Evolutionary conservation across 805 yeast genomes (phyloP), one percentile per base, ranked within the genome.

Genomic region (Saccharomycopsis fodiens): DNA sequence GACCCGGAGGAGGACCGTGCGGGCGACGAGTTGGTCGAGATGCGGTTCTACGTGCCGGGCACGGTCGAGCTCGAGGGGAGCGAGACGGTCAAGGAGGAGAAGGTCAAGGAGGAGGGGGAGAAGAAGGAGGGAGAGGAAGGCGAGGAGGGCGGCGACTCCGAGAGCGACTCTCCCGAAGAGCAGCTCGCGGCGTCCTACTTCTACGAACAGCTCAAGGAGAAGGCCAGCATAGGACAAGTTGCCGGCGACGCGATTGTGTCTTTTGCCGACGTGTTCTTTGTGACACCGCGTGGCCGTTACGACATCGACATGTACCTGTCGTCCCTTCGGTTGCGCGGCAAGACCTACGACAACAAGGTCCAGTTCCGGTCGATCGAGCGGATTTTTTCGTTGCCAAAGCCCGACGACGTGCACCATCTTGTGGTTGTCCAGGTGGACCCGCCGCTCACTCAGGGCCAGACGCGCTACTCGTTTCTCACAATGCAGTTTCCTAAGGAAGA

Each of bases 231-330:
- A 59, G 97, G 97, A 15, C 91, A 82, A 63, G 91, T 82, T 41
- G 81, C 95, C 1, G 97, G 97, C 34, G 95, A 89, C 54, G 93
- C 96, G 6, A 83, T 93, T 61, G 96, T 87, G 3, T 84, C 97
- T 4, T 89, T 91, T 67, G 77, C 84, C 42, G 97, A 91, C 57
- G 79, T 89, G 3, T 72, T 91, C 60, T 87, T 93, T 72, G 77
- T 93, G 48, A 93, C 97, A 1, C 98, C 98, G 57, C 82, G 98
- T 74, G 98, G 98, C 54, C 91, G 98, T 64, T 93, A 89, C 63
- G 97, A 93, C 63, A 84, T 93, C 56, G 97, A 91, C 64, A 82
- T 93, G 80, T 93, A 85, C 65, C 80, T 85, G 30, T 76, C 78
- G 25, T 84, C 93, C 42, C 76, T 93, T 64, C 79, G 97, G 60